These are phyloP conservation scores for Neonectria ditissima DNA, from an alignment of 2,329 filamentous ascomycete genomes.

Conservation along the genomic window DNA sequence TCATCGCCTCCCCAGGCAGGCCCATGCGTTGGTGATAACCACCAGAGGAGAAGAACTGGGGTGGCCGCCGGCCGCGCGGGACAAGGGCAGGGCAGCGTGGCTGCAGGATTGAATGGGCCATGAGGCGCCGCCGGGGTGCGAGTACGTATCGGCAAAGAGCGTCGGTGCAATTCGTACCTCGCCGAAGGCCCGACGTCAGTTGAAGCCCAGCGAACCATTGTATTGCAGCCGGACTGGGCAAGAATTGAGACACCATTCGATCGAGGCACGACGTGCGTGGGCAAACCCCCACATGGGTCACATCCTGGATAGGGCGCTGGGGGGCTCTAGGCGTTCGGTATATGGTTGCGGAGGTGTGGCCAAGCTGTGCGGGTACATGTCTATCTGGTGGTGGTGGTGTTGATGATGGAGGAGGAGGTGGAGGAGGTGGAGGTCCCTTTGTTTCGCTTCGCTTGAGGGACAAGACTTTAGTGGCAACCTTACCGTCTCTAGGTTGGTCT, in stretches of 20 bases:
- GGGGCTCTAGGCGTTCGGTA: conserved; percentile 2
- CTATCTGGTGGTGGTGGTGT: conserved; percentile 1
- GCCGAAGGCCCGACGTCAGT: neutral
- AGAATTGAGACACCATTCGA: conserved; percentile 20
- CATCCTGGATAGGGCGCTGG: neutral
- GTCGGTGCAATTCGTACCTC: neutral
- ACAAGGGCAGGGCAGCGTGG: conserved; percentile 27
- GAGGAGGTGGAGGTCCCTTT: neutral
- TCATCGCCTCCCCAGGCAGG: conserved; percentile 36
- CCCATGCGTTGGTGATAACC: conserved; percentile 40
- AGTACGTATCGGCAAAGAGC: conserved; percentile 33
- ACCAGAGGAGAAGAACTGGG: conserved; percentile 34
- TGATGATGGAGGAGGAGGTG: no score
- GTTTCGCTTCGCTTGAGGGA: conserved; percentile 4
- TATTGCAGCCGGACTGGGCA: neutral
- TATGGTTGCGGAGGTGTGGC: conserved; percentile 6
- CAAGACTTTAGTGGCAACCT: conserved; percentile 24
- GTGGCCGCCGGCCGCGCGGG: conserved; percentile 38
- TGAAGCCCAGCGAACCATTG: neutral
- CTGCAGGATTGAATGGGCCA: conserved; percentile 21
- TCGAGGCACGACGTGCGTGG: neutral
- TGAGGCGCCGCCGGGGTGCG: conserved; percentile 16
- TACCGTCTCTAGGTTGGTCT: no score
- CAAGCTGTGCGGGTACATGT: neutral
- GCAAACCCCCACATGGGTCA: conserved; percentile 20